These are phyloP conservation scores for Colletotrichum phormii DNA, from an alignment of 2,329 filamentous ascomycete genomes.

Conservation along the genomic window DNA sequence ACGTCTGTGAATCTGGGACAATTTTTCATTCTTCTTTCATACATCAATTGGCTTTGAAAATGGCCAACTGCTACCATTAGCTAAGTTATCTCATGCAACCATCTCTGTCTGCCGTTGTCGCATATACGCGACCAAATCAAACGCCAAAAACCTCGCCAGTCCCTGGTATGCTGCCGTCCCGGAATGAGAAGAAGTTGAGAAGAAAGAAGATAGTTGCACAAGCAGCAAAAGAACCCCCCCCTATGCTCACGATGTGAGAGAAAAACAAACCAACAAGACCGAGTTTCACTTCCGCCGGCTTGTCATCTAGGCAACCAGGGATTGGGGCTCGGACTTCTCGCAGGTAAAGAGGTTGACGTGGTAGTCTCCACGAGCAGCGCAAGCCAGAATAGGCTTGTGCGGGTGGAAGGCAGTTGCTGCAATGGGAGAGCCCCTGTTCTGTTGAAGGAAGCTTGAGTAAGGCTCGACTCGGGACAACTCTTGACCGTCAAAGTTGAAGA, in stretches of 20 bases:
- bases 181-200: constrained; percentile 16
- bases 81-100: constrained; percentile 10
- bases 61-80: constrained; percentile 12
- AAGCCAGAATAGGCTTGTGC: constrained; percentile 90
- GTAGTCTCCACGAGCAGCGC: constrained; percentile 85
- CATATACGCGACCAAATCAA: constrained; percentile 15
- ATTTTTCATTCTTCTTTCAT: constrained; percentile 7
- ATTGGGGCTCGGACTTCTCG: constrained; percentile 57
- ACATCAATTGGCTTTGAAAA: constrained; percentile 15
- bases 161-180: constrained; percentile 24
- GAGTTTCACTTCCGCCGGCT: not conserved
- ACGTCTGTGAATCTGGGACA: not conserved
- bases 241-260: not conserved
- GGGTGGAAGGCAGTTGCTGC: constrained; percentile 94
- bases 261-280: constrained; percentile 16
- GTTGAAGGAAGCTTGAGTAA: constrained; percentile 87
- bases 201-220: constrained; percentile 27
- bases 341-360: constrained; percentile 91
- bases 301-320: constrained; percentile 30
- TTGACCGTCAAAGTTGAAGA: constrained; percentile 88
- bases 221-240: constrained; percentile 7
- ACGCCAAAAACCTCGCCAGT: constrained; percentile 29
- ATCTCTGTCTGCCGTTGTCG: constrained; percentile 9
- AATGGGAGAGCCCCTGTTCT: constrained; percentile 84
- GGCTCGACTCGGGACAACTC: constrained; percentile 88